Base-by-base conservation (phyloP, 2,329 filamentous ascomycete species). In the Aspergillus japonicus region DNA sequence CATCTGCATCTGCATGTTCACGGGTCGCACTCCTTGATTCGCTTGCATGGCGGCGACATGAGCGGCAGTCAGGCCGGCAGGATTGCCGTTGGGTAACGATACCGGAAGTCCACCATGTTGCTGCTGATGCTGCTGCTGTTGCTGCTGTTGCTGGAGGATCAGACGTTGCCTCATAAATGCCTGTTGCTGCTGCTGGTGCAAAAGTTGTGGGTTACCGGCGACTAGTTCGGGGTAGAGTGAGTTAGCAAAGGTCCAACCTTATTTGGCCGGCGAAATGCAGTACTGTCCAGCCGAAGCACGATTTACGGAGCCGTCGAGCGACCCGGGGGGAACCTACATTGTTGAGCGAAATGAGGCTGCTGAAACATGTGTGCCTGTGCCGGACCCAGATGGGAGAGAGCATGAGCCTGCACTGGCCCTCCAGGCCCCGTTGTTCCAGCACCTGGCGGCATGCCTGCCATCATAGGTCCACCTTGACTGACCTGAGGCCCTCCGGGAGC, bases 401-500 rank as follows among this genome's bases (percentile, higher is more conserved):
- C 85, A 76, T 87, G 86, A 52, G 82, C 80, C 71, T 82, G 83
- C 58, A 79, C 78, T 29, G 77, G 76, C 26, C 77, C 77, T n/a
- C 76, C 78, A 61, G 79, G 78, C 35, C 80, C 80, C 62, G 80
- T 79, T 33, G 80, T 83, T 60, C 81, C 81, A 60, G 80, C 79
- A 56, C 83, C 84, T 52, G 83, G 84, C 64, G 85, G 84, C 85
- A 88, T 87, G 54, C 82, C 84, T 39, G 69, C 79, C 80, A 88
- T 86, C 84, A 87, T 87, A 24, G 83, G 84, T n/a, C 82, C 83
- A 51, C 83, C 80, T 70, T 87, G 86, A 63, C 78, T 85, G 58
- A 85, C 85, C 63, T 86, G 84, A 53, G 85, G 84, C 24, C 80
- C 83, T 63, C 80, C 80, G 26, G 84, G 83, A 31, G 80, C 83